These are phyloP conservation scores for Fusarium tanahbumbuense DNA, from an alignment of 2,329 filamentous ascomycete species.

Conservation along the genomic window DNA sequence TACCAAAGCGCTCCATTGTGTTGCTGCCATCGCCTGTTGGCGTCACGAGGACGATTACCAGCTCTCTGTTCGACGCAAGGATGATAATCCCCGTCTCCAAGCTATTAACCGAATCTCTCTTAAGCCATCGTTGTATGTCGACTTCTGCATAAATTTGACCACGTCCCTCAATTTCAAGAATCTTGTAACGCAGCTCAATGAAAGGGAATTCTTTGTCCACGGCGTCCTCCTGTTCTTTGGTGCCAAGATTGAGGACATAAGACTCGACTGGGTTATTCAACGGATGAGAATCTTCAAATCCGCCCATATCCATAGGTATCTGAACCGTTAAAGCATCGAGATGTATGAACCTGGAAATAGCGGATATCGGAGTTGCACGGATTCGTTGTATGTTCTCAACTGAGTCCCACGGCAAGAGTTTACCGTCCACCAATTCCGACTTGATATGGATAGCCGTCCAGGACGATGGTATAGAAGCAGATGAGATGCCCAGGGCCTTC, in stretches of 20 bases:
- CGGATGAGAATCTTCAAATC: neutral
- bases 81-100: neutral
- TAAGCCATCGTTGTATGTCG: neutral
- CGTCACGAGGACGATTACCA: neutral
- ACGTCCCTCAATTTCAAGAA: neutral
- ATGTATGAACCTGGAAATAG: neutral
- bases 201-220: neutral
- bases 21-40: neutral
- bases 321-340: neutral
- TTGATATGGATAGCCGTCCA: neutral
- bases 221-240: neutral
- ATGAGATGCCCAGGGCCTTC: neutral
- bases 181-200: neutral
- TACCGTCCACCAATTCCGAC: neutral
- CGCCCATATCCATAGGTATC: neutral
- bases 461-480: neutral
- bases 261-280: neutral
- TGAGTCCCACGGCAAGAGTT: neutral
- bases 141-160: neutral
- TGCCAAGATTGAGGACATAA: neutral
- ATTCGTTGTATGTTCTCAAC: neutral
- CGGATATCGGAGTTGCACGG: neutral
- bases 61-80: neutral
- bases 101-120: neutral
- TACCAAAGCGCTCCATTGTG: neutral